Evolutionary conservation across 2,329 filamentous ascomycete genomes (phyloP).

Genomic region (Hirsutella minnesotensis): DNA sequence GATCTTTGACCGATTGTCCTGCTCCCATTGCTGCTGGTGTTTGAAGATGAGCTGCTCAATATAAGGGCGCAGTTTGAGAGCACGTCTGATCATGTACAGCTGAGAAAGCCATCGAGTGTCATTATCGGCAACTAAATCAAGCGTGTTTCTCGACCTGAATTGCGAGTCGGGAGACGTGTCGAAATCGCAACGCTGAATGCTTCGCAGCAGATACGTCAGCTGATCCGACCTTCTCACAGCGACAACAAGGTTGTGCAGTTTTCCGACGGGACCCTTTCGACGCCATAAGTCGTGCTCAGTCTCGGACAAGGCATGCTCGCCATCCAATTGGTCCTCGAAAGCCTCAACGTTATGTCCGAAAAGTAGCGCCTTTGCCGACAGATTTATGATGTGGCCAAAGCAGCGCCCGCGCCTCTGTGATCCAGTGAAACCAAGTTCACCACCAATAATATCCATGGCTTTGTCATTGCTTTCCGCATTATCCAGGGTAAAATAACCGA

Average conservation of each 20-base stretch:
- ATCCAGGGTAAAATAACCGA: not conserved
- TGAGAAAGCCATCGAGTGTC: conserved; percentile 8
- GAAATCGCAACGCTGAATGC: not conserved
- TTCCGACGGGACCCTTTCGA: conserved; percentile 1
- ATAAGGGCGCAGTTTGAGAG: conserved; percentile 1
- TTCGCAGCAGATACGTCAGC: no score
- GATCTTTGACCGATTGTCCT: not conserved
- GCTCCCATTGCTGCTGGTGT: conserved; percentile 1
- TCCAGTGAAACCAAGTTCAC: not conserved
- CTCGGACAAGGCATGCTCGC: not conserved
- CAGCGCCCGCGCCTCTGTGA: not conserved
- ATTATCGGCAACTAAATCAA: conserved; percentile 6
- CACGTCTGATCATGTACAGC: conserved; percentile 7
- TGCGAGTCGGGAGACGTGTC: conserved; percentile 1
- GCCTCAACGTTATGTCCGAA: not conserved
- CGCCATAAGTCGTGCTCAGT: not conserved
- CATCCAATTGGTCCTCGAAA: not conserved
- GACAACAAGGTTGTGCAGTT: conserved; percentile 2
- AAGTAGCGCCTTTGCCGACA: not conserved
- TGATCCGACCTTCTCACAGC: conserved; percentile 1
- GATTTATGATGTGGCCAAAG: no score
- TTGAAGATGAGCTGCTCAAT: conserved; percentile 1
- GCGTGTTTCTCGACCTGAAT: conserved; percentile 3
- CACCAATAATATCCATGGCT: not conserved
- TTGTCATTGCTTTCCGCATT: not conserved